phyloP scores from a whole-genome alignment of 176 grass and related monocot species.

The Luzula sylvatica region DNA sequence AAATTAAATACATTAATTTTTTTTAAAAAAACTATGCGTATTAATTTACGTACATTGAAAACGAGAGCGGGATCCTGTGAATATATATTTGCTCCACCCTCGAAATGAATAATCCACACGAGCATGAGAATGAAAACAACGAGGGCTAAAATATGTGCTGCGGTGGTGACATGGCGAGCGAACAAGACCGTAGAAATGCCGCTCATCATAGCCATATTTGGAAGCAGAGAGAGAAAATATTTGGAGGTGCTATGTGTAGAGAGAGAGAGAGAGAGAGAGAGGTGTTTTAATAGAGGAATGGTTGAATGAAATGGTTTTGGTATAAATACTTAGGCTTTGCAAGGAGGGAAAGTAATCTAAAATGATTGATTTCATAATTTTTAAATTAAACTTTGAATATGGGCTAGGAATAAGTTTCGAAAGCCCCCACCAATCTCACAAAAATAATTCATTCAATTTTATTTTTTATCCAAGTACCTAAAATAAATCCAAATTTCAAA shows the following conservation, averaged over 20 bases:
- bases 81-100: constrained; percentile 63
- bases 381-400: neutral
- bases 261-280: neutral
- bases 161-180: constrained; percentile 33
- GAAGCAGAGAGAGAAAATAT: neutral
- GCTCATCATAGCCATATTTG: constrained; percentile 18
- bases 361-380: neutral
- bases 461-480: too few species aligned
- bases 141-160: constrained; percentile 62
- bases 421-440: too few species aligned
- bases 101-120: constrained; percentile 74
- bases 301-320: constrained; percentile 33
- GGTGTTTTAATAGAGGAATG: neutral
- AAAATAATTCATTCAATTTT: too few species aligned
- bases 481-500: too few species aligned
- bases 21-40: neutral
- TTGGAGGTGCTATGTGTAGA: too few species aligned
- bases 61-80: constrained; percentile 50
- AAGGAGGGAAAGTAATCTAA: constrained; percentile 12
- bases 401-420: constrained; percentile 8
- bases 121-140: constrained; percentile 58
- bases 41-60: constrained; percentile 49
- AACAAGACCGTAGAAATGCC: constrained; percentile 7
- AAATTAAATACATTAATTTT: neutral
- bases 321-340: constrained; percentile 18